A percentile compares a stretch with the other conserved stretches of the same genome.
Evolutionary conservation across 176 grass and related monocot species (phyloP).

Genomic region (Triticum turgidum): DNA sequence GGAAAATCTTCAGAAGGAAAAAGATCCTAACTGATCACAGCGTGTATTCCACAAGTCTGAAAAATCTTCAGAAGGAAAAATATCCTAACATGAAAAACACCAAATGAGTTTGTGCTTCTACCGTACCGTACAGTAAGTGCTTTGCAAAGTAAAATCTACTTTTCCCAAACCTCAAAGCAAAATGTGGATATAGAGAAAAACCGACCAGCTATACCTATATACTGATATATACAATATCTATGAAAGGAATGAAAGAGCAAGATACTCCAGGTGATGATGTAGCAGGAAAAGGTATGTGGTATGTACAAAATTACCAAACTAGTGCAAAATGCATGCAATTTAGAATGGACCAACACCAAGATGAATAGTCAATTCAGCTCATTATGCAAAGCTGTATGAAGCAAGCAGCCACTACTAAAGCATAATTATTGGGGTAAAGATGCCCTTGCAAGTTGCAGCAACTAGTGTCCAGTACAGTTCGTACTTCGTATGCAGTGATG

Average conservation of each 20-base stretch:
- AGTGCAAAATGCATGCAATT: background rate
- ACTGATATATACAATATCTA: background rate
- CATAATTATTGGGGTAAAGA: constrained; percentile 39
- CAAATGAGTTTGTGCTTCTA: background rate
- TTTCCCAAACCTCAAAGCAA: constrained; percentile 6
- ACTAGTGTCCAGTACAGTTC: constrained; percentile 39
- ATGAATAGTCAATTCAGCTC: background rate
- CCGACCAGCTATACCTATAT: background rate
- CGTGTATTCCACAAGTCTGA: background rate
- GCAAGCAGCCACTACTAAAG: constrained; percentile 22
- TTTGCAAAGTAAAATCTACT: background rate
- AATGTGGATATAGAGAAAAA: background rate
- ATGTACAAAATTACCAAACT: background rate
- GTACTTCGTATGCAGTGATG: constrained; percentile 40
- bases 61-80: background rate
- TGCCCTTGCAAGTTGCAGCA: constrained; percentile 35
- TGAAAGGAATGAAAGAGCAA: background rate
- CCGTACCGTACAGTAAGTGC: background rate
- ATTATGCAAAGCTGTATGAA: background rate
- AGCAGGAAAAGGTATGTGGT: background rate
- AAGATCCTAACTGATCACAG: background rate
- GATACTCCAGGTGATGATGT: background rate
- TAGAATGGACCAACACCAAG: background rate
- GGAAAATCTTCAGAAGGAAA: background rate
- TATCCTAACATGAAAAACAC: background rate